Percentiles rank a stretch among this genome's conserved stretches.
Conservation (phyloP, 495 filamentous ascomycete genomes). For the Penicillium bovifimosum region DNA sequence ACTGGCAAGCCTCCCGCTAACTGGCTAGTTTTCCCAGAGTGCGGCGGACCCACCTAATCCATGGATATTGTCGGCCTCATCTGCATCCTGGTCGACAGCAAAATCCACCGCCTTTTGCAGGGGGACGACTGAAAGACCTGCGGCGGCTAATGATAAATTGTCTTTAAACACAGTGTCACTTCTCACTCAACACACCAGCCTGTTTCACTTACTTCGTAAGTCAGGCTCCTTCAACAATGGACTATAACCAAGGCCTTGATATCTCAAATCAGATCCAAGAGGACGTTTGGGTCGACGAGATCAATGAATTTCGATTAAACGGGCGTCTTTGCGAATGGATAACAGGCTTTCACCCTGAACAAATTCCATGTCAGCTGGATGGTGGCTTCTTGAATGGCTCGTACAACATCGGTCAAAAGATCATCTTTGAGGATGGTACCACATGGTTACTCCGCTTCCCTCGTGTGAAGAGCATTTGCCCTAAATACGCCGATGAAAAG, state of each 20-base stretch:
- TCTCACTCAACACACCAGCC: too few relatives aligned
- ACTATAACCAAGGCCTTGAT: background rate
- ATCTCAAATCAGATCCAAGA: background rate
- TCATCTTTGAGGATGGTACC: constrained; percentile 30
- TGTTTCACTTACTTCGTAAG: too few relatives aligned
- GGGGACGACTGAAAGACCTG: too few relatives aligned
- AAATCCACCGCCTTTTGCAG: too few relatives aligned
- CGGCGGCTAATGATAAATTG: too few relatives aligned
- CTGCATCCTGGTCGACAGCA: too few relatives aligned
- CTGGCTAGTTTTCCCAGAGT: too few relatives aligned
- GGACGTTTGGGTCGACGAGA: constrained; percentile 19
- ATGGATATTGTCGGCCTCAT: too few relatives aligned
- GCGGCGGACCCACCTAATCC: too few relatives aligned
- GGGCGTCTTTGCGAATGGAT: constrained; percentile 23
- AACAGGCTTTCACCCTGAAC: constrained; percentile 21
- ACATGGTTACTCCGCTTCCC: constrained; percentile 38
- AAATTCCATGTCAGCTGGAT: constrained; percentile 23
- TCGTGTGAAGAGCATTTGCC: constrained; percentile 29
- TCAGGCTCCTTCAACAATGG: too few relatives aligned
- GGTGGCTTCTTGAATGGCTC: constrained; percentile 14
- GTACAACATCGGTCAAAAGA: constrained; percentile 32
- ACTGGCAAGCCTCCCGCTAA: too few relatives aligned
- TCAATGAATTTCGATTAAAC: constrained; percentile 19
- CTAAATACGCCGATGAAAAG: constrained; percentile 18
- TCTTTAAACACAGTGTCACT: too few relatives aligned